Evolutionary conservation across 805 yeast genomes (phyloP).

Genomic region (Diddensiella santjacobensis): DNA sequence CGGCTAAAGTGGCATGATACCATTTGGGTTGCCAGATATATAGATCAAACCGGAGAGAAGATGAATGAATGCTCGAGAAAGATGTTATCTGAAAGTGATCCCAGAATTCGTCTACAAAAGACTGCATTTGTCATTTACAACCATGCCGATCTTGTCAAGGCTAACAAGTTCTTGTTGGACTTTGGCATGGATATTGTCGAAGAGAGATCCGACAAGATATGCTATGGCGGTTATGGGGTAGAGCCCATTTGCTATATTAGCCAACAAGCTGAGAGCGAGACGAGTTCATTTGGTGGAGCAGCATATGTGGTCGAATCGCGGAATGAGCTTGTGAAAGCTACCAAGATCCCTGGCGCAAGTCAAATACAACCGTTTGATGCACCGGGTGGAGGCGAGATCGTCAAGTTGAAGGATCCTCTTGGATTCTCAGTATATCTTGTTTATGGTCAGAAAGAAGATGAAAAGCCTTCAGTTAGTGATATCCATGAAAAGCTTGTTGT

Average conservation of each 20-base stretch:
- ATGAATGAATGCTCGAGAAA: too few species aligned
- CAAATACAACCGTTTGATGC: constrained; percentile 2
- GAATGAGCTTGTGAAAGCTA: constrained; percentile 5
- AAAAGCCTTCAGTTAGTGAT: not conserved
- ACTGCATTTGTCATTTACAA: not conserved
- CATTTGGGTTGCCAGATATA: too few species aligned
- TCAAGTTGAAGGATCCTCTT: constrained; percentile 5
- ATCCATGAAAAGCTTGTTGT: not conserved
- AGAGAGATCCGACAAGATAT: constrained; percentile 7
- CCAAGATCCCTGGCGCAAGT: constrained; percentile 5
- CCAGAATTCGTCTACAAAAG: not conserved
- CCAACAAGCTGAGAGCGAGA: not conserved
- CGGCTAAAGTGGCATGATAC: too few species aligned
- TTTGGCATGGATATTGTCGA: not conserved
- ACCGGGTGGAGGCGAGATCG: constrained; percentile 7
- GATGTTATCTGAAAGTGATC: not conserved
- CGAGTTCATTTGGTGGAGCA: constrained; percentile 7
- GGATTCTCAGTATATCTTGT: constrained; percentile 10
- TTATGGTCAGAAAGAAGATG: constrained; percentile 1
- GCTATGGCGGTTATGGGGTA: constrained; percentile 8
- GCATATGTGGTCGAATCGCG: constrained; percentile 7
- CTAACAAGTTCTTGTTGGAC: not conserved
- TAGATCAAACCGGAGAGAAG: too few species aligned
- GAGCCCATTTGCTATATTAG: constrained; percentile 13
- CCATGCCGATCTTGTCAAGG: not conserved